A percentile compares a stretch with the other conserved stretches of the same genome.
Evolutionary conservation across 83 land plant species (phyloP).

Genomic region (Diphasiastrum complanatum): DNA sequence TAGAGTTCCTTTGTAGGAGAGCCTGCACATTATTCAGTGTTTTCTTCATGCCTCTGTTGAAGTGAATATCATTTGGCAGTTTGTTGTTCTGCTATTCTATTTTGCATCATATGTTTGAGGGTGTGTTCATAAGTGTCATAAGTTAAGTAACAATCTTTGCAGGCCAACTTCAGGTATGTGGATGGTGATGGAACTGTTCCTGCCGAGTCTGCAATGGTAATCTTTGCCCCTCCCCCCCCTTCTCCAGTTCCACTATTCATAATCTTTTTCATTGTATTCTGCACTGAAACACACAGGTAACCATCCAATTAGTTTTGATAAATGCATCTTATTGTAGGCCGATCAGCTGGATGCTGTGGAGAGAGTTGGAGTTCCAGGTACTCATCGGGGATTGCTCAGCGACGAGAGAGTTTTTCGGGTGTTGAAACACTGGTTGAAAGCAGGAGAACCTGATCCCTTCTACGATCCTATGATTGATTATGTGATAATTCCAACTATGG

Average conservation of each 20-base stretch:
- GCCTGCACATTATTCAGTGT: too few relatives aligned
- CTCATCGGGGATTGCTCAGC: constrained; percentile 73
- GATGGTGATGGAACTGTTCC: constrained; percentile 99
- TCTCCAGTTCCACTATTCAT: background rate
- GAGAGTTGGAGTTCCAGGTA: constrained; percentile 88
- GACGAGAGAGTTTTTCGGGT: constrained; percentile 72
- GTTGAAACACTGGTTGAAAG: constrained; percentile 80
- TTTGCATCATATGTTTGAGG: background rate
- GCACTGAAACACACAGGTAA: background rate
- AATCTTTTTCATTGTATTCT: background rate
- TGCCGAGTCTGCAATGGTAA: constrained; percentile 79
- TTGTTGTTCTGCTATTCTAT: background rate
- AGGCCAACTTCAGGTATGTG: constrained; percentile 70
- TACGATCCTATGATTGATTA: constrained; percentile 85
- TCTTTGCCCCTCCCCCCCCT: too few relatives aligned
- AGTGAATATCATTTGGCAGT: background rate
- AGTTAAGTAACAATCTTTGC: constrained; percentile 19
- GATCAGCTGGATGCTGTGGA: constrained; percentile 81
- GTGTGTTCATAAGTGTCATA: too few relatives aligned
- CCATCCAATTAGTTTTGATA: constrained; percentile 3
- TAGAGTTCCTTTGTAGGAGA: too few relatives aligned
- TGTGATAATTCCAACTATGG: constrained; percentile 73
- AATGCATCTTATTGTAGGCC: constrained; percentile 46
- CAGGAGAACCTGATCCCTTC: constrained; percentile 84
- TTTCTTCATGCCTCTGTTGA: too few relatives aligned